Evolutionary conservation across 352 stramenopile genomes (phyloP).

Genomic region (Phytophthora uliginosa): DNA sequence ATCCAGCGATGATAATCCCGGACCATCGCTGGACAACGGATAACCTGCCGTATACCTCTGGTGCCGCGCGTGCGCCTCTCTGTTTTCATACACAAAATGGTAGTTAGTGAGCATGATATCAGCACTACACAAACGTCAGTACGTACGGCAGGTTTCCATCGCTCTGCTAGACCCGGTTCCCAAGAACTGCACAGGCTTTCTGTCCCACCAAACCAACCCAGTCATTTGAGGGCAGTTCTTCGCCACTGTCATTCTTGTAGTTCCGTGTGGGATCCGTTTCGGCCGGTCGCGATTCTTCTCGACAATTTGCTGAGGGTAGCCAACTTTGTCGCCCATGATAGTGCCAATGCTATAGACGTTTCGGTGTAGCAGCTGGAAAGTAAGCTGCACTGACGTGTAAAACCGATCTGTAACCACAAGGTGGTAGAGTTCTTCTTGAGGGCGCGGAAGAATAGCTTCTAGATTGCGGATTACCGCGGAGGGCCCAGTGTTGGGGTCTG

Average conservation of each 20-base stretch:
- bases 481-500: slow-evolving; percentile 12
- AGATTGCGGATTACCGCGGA: slow-evolving; percentile 20
- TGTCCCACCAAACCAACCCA: neutral
- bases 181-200: slow-evolving; percentile 3
- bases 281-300: slow-evolving; percentile 10
- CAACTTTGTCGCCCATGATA: slow-evolving; percentile 2
- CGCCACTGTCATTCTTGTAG: slow-evolving; percentile 1
- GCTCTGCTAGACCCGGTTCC: slow-evolving; percentile 2
- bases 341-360: slow-evolving; percentile 22
- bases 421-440: neutral
- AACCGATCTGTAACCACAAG: slow-evolving; percentile 24
- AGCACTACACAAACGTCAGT: no score
- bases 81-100: no score
- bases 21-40: slow-evolving; percentile 5
- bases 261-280: neutral
- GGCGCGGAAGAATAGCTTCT: slow-evolving; percentile 2
- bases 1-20: slow-evolving; percentile 1
- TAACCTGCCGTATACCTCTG: neutral
- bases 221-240: slow-evolving; percentile 11
- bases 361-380: slow-evolving; percentile 21
- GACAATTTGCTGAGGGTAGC: slow-evolving; percentile 1
- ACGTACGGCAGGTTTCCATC: slow-evolving; percentile 6
- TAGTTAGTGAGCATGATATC: no score
- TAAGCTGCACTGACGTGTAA: slow-evolving; percentile 30
- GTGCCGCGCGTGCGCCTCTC: neutral